These are phyloP conservation scores for Diutina scorzettiae DNA, from an alignment of 1,139 yeast genomes.

Conservation along the genomic window DNA sequence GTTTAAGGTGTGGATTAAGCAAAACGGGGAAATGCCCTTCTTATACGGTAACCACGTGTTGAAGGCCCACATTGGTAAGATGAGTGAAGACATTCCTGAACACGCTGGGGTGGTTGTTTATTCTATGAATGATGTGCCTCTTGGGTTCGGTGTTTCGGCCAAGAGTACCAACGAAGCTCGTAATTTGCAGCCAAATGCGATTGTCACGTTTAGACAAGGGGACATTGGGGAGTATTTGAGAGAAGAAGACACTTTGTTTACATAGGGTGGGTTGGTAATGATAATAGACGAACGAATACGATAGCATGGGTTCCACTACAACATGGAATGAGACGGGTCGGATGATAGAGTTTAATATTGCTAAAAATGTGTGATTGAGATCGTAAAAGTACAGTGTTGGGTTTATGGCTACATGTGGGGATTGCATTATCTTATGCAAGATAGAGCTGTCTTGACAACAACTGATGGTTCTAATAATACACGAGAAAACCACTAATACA, in stretches of 20 bases:
- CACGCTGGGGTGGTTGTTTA: constrained; percentile 91
- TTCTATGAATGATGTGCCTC: constrained; percentile 85
- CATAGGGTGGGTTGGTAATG: no score
- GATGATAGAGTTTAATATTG: no score
- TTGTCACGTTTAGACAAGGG: constrained; percentile 92
- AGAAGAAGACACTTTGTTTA: constrained; percentile 93
- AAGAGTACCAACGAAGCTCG: constrained; percentile 86
- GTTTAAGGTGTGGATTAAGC: constrained; percentile 91
- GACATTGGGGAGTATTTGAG: constrained; percentile 97
- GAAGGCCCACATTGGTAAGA: constrained; percentile 93
- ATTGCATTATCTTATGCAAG: no score
- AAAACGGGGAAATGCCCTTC: constrained; percentile 97
- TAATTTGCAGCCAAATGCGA: constrained; percentile 82
- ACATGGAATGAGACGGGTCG: no score
- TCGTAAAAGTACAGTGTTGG: no score
- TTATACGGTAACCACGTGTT: constrained; percentile 92
- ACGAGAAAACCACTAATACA: no score
- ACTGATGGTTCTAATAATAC: no score
- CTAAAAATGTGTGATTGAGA: no score
- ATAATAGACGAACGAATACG: no score
- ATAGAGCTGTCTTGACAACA: no score
- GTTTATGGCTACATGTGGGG: no score
- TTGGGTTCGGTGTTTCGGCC: constrained; percentile 94
- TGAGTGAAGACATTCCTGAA: constrained; percentile 96
- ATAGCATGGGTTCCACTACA: no score